Percentiles rank a stretch among this genome's conserved stretches.
These are phyloP conservation scores for Leccinum aurantiacum DNA, from an alignment of 768 basidiomycete species.

Conservation along the genomic window DNA sequence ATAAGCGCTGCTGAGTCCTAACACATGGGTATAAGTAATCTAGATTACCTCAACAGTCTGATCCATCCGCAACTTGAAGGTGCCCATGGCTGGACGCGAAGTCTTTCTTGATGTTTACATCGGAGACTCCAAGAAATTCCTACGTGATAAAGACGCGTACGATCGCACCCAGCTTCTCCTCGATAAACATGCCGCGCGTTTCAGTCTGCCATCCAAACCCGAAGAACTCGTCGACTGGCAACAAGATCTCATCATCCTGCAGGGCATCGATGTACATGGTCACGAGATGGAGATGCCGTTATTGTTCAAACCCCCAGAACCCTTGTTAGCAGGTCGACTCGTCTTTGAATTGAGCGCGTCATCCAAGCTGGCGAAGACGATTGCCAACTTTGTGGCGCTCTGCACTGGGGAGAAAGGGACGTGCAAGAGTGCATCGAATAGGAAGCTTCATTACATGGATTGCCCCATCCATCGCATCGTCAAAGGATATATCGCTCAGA, in stretches of 20 bases:
- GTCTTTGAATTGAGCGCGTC: constrained; percentile 41
- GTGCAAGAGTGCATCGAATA: constrained; percentile 48
- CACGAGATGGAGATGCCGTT: constrained; percentile 27
- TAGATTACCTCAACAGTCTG: too few species aligned
- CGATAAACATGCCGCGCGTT: constrained; percentile 38
- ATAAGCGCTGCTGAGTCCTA: not conserved
- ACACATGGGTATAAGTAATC: too few species aligned
- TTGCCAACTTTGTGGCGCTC: constrained; percentile 48
- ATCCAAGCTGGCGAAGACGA: constrained; percentile 45
- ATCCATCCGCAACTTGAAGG: not conserved
- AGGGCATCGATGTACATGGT: constrained; percentile 39
- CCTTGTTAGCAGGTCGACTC: constrained; percentile 42
- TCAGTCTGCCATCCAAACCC: constrained; percentile 41
- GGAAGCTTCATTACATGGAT: constrained; percentile 43
- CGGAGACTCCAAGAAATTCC: constrained; percentile 36
- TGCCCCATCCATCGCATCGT: constrained; percentile 48
- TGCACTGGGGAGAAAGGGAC: constrained; percentile 45
- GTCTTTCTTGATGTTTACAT: constrained; percentile 44
- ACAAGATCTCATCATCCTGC: constrained; percentile 39
- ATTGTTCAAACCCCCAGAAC: constrained; percentile 35
- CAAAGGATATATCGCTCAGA: constrained; percentile 50
- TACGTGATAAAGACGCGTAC: constrained; percentile 30
- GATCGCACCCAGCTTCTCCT: constrained; percentile 36
- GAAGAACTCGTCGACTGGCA: constrained; percentile 44
- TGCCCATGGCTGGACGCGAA: constrained; percentile 9